These are phyloP conservation scores for Silene coronaria DNA, from an alignment of 179 eudicot species.

Conservation along the genomic window DNA sequence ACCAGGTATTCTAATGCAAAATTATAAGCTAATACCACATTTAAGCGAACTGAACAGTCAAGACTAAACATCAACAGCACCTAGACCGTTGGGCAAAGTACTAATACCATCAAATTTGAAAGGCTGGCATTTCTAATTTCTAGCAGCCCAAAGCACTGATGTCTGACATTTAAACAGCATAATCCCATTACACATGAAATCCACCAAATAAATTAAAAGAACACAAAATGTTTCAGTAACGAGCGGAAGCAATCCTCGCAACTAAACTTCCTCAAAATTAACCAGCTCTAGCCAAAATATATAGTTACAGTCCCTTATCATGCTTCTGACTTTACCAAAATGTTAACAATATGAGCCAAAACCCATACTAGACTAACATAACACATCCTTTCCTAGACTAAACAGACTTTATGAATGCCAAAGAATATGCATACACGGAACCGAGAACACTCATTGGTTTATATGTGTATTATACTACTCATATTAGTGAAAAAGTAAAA, in stretches of 20 bases:
- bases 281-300: slow-evolving; percentile 1
- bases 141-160: slow-evolving; percentile 1
- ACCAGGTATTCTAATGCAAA: too few species aligned
- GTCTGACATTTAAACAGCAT: not conserved
- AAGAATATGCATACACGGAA: not conserved
- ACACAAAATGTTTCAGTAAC: not conserved
- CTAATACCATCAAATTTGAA: not conserved
- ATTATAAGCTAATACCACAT: not conserved
- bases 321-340: not conserved
- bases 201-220: not conserved
- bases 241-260: slow-evolving; percentile 2
- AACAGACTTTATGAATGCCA: not conserved
- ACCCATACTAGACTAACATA: not conserved
- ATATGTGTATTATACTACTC: too few species aligned
- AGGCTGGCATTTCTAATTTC: not conserved
- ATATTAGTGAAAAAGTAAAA: too few species aligned
- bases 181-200: not conserved
- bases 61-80: not conserved
- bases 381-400: slow-evolving; percentile 1
- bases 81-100: not conserved
- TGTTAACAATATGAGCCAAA: not conserved
- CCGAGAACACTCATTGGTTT: not conserved
- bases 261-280: not conserved
- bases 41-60: not conserved
- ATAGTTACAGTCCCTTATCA: not conserved